Percentiles rank a stretch among this genome's conserved stretches.
phyloP scores from a whole-genome alignment of 2,329 filamentous ascomycete species.

The Colletotrichum spinosum region DNA sequence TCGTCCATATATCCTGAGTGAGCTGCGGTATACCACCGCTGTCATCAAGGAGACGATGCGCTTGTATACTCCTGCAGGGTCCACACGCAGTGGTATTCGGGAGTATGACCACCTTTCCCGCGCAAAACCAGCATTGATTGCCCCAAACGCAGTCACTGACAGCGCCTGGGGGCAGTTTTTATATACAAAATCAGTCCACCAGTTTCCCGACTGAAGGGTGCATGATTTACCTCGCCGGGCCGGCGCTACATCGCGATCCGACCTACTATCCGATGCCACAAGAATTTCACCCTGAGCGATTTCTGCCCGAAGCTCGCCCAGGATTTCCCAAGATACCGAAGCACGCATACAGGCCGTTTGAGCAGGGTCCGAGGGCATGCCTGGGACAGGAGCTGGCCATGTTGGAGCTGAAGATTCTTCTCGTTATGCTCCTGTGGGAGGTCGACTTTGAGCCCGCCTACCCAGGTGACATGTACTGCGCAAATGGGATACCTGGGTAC shows the following conservation, averaged over 20 bases:
- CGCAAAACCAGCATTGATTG: neutral
- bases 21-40: conserved; percentile 58
- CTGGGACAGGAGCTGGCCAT: conserved; percentile 67
- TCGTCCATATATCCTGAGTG: conserved; percentile 56
- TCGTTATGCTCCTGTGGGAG: conserved; percentile 54
- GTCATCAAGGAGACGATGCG: neutral
- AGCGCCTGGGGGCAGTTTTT: too few species aligned
- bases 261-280: conserved; percentile 6
- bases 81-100: neutral
- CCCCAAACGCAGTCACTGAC: too few species aligned
- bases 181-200: neutral
- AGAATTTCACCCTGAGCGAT: conserved; percentile 51
- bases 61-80: neutral
- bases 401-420: conserved; percentile 61
- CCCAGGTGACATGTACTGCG: too few species aligned
- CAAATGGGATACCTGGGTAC: neutral
- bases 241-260: conserved; percentile 43
- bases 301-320: conserved; percentile 57
- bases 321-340: conserved; percentile 20
- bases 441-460: neutral
- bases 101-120: neutral
- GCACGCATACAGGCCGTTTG: conserved; percentile 64
- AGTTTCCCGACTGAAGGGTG: conserved; percentile 47
- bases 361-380: conserved; percentile 63
- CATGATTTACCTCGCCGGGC: conserved; percentile 26